A percentile compares a stretch with the other conserved stretches of the same genome.
These are phyloP conservation scores for Echites panduratus DNA, from an alignment of 257 asterid genomes.

Conservation along the genomic window DNA sequence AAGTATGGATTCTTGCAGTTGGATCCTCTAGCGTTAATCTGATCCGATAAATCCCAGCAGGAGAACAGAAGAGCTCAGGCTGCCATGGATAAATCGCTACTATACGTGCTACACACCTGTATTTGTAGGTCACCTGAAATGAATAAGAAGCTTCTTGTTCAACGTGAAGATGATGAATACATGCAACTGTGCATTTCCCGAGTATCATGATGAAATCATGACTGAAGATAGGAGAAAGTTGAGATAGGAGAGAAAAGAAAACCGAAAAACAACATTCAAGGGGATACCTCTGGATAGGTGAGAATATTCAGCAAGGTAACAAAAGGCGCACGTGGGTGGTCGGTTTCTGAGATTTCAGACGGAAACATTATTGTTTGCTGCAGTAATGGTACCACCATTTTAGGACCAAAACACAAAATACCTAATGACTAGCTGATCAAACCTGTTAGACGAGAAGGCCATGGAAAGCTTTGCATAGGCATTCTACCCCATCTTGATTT, in stretches of 20 bases:
- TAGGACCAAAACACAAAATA: conserved; percentile 1
- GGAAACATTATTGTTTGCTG: conserved; percentile 9
- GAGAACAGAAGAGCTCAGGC: conserved; percentile 44
- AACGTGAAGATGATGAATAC: conserved; percentile 8
- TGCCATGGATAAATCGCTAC: conserved; percentile 62
- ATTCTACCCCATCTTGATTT: conserved; percentile 45
- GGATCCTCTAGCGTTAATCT: conserved; percentile 89
- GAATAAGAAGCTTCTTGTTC: background rate
- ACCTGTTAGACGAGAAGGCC: conserved; percentile 69
- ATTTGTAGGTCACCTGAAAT: conserved; percentile 57
- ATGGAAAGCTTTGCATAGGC: conserved; percentile 62
- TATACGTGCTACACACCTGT: conserved; percentile 63
- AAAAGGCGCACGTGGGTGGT: conserved; percentile 43
- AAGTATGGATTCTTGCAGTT: conserved; percentile 82
- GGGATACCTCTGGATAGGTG: conserved; percentile 57
- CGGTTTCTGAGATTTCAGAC: conserved; percentile 42
- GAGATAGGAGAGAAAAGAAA: background rate
- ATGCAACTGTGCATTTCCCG: background rate
- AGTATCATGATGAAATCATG: background rate
- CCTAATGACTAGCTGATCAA: conserved; percentile 4
- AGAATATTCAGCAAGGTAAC: conserved; percentile 74
- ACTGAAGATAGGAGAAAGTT: background rate
- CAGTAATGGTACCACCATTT: conserved; percentile 18
- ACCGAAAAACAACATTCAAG: background rate
- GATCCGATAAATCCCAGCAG: conserved; percentile 55